Evolutionary conservation across 345 rosid species (phyloP), one percentile per base, ranked within the genome.

Genomic region (Iberis pinnata): DNA sequence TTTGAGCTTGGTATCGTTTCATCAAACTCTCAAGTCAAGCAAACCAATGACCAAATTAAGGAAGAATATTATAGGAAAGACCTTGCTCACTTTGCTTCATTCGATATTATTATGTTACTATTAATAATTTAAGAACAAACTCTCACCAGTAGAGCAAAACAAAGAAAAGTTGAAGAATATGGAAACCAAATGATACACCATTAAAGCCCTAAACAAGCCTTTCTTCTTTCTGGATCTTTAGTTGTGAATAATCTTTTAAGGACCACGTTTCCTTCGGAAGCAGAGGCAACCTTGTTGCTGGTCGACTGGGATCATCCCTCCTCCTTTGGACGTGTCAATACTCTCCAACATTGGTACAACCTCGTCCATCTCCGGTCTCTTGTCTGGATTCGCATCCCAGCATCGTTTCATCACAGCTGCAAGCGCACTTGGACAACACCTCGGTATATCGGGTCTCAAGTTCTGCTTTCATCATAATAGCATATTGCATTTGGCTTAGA

Each of bases 321-420:
- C 96, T 1, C 97, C 98, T 55, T 83, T 88, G 15, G 94, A 70
- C 4, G 92, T 81, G 67, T 92, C 87, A 11, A 92, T 77, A 43
- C 82, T 90, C 78, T 88, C 96, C 76, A 92, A 44, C 95, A 88
- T 58, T 2, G 94, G 66, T 25, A 92, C 98, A 25, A 76, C 98
- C 75, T 92, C 98, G 13, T 83, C 96, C 98, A 92, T 92, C 68
- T 88, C 97, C 0, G 98, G 98, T 36, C 98, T 79, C 68, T 76
- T 88, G 67, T 88, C 95, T 4, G 94, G 88, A 67, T 76, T 80
- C 16, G 97, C 97, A 53, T 92, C 98, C 98, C 98, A 89, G 63
- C 98, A 90, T 35, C 88, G 71, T 70, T 87, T 90, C 98, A 90
- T 90, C 46, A 90, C 96, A 35, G 80, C 82, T 5, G 80, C 95